A percentile compares a stretch with the other conserved stretches of the same genome.
Evolutionary conservation across 2,329 filamentous ascomycete genomes (phyloP).

Genomic region (Clarireedia monteithiana): DNA sequence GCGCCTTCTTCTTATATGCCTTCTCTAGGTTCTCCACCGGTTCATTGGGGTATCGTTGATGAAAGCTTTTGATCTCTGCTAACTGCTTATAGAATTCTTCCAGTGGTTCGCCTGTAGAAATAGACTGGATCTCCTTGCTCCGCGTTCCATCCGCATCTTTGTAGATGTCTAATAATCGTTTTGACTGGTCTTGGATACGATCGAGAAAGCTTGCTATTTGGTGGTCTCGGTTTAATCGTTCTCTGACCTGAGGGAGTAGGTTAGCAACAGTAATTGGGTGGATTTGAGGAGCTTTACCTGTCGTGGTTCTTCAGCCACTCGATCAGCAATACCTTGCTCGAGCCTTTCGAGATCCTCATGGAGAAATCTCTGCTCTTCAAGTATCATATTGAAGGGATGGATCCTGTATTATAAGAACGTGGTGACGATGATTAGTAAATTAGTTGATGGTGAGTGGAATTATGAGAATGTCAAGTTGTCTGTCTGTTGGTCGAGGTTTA

Average conservation of each 20-base stretch:
- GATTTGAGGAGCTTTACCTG: constrained; percentile 45
- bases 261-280: background rate
- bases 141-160: constrained; percentile 66
- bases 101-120: constrained; percentile 79
- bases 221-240: constrained; percentile 84
- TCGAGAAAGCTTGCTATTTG: constrained; percentile 80
- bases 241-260: constrained; percentile 58
- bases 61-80: constrained; percentile 74
- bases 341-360: constrained; percentile 96
- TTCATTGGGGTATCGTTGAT: constrained; percentile 86
- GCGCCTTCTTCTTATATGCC: constrained; percentile 69
- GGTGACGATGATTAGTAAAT: too few relatives aligned
- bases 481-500: background rate
- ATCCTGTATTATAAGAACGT: too few relatives aligned
- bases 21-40: constrained; percentile 91
- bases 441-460: background rate
- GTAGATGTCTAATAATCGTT: constrained; percentile 75
- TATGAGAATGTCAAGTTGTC: background rate
- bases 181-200: constrained; percentile 81
- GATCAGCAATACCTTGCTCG: constrained; percentile 87
- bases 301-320: constrained; percentile 79
- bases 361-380: constrained; percentile 89
- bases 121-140: constrained; percentile 72
- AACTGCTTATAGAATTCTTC: constrained; percentile 87
- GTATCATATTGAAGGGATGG: constrained; percentile 48